phyloP scores from a whole-genome alignment of 2,329 filamentous ascomycete genomes.

The Pezicula carpinea region DNA sequence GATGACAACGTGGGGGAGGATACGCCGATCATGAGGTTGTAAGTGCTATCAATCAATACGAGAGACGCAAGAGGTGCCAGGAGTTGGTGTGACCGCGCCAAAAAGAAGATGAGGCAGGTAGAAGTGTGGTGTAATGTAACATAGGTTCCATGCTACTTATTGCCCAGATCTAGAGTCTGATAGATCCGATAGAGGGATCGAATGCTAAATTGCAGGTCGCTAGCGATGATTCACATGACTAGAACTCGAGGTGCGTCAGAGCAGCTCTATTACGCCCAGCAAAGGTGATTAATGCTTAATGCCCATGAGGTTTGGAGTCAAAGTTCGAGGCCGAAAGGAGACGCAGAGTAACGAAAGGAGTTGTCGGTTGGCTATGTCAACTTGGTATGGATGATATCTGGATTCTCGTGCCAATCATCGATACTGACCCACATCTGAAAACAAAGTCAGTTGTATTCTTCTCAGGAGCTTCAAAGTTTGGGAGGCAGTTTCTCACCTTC shows the following conservation, averaged over 20 bases:
- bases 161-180: no score
- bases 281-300: no score
- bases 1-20: background rate
- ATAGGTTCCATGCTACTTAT: no score
- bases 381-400: conserved; percentile 97
- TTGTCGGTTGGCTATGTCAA: conserved; percentile 59
- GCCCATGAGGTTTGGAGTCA: background rate
- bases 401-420: conserved; percentile 99
- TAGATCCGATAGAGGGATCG: no score
- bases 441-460: conserved; percentile 10
- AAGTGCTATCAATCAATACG: background rate
- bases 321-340: background rate
- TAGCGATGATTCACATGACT: no score
- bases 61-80: background rate
- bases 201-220: no score
- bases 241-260: no score
- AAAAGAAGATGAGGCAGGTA: no score
- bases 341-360: background rate
- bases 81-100: no score
- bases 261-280: no score
- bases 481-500: conserved; percentile 60
- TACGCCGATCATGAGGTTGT: background rate
- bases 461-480: conserved; percentile 10
- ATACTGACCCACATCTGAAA: conserved; percentile 98
- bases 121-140: no score